These are phyloP conservation scores for Amanita polypyramis DNA, from an alignment of 768 basidiomycete genomes.

Conservation along the genomic window DNA sequence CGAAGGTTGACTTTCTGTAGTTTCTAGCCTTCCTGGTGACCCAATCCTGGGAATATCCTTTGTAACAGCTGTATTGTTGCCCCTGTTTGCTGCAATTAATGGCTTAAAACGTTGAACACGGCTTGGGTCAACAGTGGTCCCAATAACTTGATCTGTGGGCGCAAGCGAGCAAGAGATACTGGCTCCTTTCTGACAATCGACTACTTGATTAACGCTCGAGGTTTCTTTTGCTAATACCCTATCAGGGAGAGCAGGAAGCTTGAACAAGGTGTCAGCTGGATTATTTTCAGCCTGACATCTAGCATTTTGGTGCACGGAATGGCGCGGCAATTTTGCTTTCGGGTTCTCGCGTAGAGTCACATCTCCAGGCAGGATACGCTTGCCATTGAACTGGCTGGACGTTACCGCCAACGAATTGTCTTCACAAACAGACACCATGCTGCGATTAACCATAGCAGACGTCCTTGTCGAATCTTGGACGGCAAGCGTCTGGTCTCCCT, in stretches of 20 bases:
- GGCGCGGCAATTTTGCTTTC: not conserved
- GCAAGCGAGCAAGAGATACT: not conserved
- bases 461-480: not conserved
- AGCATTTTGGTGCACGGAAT: not conserved
- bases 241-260: constrained; percentile 1
- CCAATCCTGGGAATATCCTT: not conserved
- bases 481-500: no score
- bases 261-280: not conserved
- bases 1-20: not conserved
- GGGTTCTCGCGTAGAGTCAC: not conserved
- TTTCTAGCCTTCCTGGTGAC: not conserved
- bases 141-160: not conserved
- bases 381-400: not conserved
- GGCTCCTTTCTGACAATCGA: not conserved
- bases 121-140: no score
- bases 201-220: not conserved
- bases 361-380: not conserved
- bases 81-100: not conserved
- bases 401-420: not conserved
- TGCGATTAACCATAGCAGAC: not conserved
- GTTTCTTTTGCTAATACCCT: not conserved
- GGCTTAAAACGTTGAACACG: not conserved
- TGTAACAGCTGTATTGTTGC: not conserved
- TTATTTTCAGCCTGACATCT: not conserved
- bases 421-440: no score